Evolutionary conservation across 768 basidiomycete genomes (phyloP).

Genomic region (Lactifluus echinatus): DNA sequence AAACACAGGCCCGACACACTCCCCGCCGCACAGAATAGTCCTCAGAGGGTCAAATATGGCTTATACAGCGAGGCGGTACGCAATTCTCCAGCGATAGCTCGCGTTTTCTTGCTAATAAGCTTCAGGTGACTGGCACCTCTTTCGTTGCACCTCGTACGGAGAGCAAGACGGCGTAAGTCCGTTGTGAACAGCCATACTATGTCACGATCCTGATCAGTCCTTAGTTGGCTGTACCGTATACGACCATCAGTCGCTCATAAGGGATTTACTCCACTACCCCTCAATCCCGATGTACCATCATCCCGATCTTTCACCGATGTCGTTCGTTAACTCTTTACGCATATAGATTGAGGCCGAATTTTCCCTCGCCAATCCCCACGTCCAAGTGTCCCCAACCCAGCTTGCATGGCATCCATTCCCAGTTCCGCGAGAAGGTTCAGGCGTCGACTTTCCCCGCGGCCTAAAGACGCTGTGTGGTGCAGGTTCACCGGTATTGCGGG

Average conservation of each 20-base stretch:
- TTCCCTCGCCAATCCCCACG: too few relatives aligned
- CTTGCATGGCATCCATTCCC: constrained; percentile 63
- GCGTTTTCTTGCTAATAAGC: neutral
- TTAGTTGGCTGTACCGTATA: constrained; percentile 58
- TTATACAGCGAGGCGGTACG: constrained; percentile 52
- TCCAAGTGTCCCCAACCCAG: constrained; percentile 57
- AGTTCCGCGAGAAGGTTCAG: constrained; percentile 34
- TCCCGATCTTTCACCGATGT: too few relatives aligned
- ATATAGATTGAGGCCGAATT: too few relatives aligned
- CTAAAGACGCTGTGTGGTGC: constrained; percentile 59
- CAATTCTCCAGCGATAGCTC: neutral
- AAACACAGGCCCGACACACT: too few relatives aligned
- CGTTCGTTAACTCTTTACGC: too few relatives aligned
- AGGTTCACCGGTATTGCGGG: constrained; percentile 52
- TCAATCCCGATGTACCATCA: constrained; percentile 43
- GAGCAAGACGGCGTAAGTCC: constrained; percentile 37
- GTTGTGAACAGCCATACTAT: constrained; percentile 13
- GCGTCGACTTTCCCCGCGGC: constrained; percentile 49
- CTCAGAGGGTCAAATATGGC: too few relatives aligned
- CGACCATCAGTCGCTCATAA: constrained; percentile 60
- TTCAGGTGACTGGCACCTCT: constrained; percentile 51
- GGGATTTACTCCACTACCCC: too few relatives aligned
- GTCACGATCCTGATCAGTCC: neutral
- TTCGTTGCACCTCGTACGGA: constrained; percentile 59
- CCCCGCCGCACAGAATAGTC: too few relatives aligned